Base-by-base conservation (phyloP, 495 filamentous ascomycete genomes). In the Ascobolus immersus region DNA sequence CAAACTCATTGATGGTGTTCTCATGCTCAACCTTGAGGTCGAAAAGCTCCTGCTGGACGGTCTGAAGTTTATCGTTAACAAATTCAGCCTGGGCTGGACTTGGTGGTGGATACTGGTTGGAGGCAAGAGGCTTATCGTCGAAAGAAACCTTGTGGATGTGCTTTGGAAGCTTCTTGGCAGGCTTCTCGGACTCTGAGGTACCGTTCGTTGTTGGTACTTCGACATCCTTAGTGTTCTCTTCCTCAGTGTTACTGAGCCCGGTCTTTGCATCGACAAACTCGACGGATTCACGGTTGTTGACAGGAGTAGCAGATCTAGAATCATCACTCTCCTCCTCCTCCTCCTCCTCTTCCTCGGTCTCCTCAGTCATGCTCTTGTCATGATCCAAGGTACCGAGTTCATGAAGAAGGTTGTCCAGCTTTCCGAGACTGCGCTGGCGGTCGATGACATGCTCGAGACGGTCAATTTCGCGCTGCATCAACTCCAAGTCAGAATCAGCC, bases 391-490 rank as follows among this genome's bases (percentile, higher is more conserved):
- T 62, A 46, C 94, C 86, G 5, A 93, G 65, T 42, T 94, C 84
- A 45, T 84, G 69, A 2, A 99, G 65, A 7, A 94, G 61, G 40
- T 71, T 80, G 48, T 99, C 89, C 15, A 99, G 65, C 49, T 90
- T 91, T 10, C 86, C 82, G 24, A 99, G 65, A 48, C 80, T 91
- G 25, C 89, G 65, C 48, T 99, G 86, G 30, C 89, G 78, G 47
- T 94, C 84, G 32, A 99, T 66, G 15, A 94, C 80, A 54, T 92
- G 77, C 51, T 93, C 84, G 21, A 99, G 59, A 23, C 84, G 69
- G 50, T 89, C 72, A 44, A 99, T 76, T 49, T 99, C 86, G 17
- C 81, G 74, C 54, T 92, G 79, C 82, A 94, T 90, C 36, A 90
- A 51, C 47, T 94, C 86, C 46, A 78, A 71, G 45, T 99, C 89